A percentile compares a stretch with the other conserved stretches of the same genome.
phyloP scores from a whole-genome alignment of 179 eudicot genomes.

The Camellia oleifera region DNA sequence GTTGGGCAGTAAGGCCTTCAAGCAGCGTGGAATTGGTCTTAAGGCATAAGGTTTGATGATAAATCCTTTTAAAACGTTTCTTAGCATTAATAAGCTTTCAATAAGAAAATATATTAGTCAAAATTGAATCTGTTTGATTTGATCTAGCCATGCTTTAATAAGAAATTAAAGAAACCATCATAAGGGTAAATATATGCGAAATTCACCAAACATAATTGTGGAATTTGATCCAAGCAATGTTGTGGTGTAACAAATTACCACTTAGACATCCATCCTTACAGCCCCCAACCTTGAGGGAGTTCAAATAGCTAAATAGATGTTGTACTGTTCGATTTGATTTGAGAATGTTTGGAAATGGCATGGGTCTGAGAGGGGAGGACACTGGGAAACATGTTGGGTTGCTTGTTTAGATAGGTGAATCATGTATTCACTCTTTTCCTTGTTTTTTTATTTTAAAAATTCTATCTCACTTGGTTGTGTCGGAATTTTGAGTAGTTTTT shows the following conservation, averaged over 20 bases:
- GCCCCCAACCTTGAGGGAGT: neutral
- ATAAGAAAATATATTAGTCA: too few relatives aligned
- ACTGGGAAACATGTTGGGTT: too few relatives aligned
- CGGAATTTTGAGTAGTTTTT: too few relatives aligned
- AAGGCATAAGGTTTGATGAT: neutral
- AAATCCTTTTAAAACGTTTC: neutral
- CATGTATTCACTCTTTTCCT: too few relatives aligned
- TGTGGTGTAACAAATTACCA: neutral
- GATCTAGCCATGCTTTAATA: neutral
- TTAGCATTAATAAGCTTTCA: neutral
- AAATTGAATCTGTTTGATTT: neutral
- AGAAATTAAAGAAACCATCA: neutral
- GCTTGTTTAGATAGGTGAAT: too few relatives aligned
- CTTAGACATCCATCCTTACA: neutral
- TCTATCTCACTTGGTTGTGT: too few relatives aligned
- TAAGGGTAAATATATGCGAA: neutral
- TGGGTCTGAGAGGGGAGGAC: too few relatives aligned
- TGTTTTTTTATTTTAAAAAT: too few relatives aligned
- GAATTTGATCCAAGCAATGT: neutral
- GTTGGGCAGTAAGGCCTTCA: neutral
- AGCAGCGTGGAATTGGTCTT: neutral
- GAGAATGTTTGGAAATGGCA: too few relatives aligned
- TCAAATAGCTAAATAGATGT: neutral
- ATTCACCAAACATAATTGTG: neutral
- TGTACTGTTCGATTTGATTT: too few relatives aligned